These are phyloP conservation scores for Colletotrichum karsti DNA, from an alignment of 2,329 filamentous ascomycete species.

Conservation along the genomic window DNA sequence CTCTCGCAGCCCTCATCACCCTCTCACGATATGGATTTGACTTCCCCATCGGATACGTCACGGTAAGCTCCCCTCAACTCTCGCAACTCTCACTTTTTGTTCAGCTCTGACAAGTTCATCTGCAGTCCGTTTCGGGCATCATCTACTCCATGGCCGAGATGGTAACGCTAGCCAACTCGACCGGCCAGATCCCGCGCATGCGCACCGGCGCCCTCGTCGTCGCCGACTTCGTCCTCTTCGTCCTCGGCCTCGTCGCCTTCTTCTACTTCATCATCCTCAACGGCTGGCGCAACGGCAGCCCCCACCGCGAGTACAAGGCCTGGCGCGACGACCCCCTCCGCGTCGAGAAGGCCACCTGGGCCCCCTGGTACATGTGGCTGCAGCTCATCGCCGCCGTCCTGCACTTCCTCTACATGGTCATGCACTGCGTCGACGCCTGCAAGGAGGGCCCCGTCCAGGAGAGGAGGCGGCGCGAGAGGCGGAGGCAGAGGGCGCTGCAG, in stretches of 20 bases:
- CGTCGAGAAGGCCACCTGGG: constrained; percentile 30
- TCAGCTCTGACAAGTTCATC: neutral
- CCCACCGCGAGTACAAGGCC: constrained; percentile 16
- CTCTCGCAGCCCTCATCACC: constrained; percentile 29
- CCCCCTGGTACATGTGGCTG: constrained; percentile 33
- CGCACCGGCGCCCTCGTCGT: constrained; percentile 29
- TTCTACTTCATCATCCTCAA: constrained; percentile 32
- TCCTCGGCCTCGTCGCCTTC: constrained; percentile 31
- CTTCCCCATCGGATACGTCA: constrained; percentile 28
- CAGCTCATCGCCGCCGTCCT: constrained; percentile 31
- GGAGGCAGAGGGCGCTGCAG: neutral
- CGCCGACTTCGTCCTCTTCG: constrained; percentile 28
- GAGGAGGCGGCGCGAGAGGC: constrained; percentile 2
- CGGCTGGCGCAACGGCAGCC: constrained; percentile 26
- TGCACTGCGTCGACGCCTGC: constrained; percentile 31
- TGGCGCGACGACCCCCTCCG: constrained; percentile 27
- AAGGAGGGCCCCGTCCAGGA: constrained; percentile 6
- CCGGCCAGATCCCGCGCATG: constrained; percentile 29
- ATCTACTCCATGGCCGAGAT: constrained; percentile 51
- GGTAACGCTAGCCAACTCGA: constrained; percentile 31
- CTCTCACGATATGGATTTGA: constrained; percentile 26
- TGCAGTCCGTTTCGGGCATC: constrained; percentile 44
- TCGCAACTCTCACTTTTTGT: neutral
- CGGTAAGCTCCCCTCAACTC: neutral
- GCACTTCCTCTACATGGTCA: constrained; percentile 32